These are phyloP conservation scores for Glycyrrhiza uralensis DNA, from an alignment of 306 rosid species.

Conservation along the genomic window DNA sequence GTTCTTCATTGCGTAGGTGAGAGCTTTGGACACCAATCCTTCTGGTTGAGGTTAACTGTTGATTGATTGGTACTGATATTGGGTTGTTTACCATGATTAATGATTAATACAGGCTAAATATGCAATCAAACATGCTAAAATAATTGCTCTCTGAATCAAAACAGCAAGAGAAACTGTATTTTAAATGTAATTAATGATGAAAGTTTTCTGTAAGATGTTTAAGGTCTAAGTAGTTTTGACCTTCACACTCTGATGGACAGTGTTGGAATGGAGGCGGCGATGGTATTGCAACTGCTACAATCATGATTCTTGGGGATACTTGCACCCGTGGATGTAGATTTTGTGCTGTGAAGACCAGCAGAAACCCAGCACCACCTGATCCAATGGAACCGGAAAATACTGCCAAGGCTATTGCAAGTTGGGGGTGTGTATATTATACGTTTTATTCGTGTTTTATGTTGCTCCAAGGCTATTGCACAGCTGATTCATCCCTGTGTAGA, in stretches of 20 bases:
- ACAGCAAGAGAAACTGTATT: background rate
- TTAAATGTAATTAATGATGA: background rate
- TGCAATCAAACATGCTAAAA: background rate
- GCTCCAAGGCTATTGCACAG: background rate
- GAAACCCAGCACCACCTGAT: conserved; percentile 90
- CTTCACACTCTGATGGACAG: conserved; percentile 34
- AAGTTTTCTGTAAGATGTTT: background rate
- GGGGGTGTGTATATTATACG: conserved; percentile 58
- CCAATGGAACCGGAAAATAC: conserved; percentile 89
- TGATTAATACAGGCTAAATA: background rate
- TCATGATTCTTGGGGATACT: conserved; percentile 96
- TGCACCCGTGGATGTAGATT: conserved; percentile 96
- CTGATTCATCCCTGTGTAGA: background rate
- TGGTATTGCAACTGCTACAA: conserved; percentile 92
- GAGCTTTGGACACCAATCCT: background rate
- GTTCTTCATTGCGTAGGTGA: background rate
- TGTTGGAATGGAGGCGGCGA: conserved; percentile 99
- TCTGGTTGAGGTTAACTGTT: background rate
- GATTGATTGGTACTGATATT: background rate
- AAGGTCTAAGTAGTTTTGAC: background rate
- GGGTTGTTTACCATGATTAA: background rate
- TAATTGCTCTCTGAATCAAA: background rate
- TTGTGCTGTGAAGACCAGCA: conserved; percentile 94
- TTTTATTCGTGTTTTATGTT: background rate
- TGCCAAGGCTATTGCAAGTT: conserved; percentile 80